Percentiles rank a stretch among this genome's conserved stretches.
Evolutionary conservation across 169 alveolate genomes (phyloP).

Genomic region (Perkinsus olseni): DNA sequence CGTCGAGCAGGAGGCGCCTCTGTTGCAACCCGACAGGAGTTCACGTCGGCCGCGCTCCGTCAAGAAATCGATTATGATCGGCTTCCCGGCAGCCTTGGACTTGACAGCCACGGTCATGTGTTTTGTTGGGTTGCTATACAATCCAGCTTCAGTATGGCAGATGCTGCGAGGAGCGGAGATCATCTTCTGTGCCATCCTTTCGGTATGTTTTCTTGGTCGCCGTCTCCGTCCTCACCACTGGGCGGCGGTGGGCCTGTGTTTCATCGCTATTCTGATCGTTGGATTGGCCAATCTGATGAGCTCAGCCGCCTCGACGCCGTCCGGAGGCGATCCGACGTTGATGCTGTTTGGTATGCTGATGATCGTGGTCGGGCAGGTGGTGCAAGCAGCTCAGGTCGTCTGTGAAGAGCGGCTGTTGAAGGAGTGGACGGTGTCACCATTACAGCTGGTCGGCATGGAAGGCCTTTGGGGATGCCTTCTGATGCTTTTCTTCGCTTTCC

Average conservation of each 20-base stretch:
- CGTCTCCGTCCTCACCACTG: not conserved
- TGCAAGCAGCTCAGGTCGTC: not conserved
- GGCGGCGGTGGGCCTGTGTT: not conserved
- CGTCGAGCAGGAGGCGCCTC: not conserved
- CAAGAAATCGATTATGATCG: not conserved
- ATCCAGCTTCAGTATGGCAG: not conserved
- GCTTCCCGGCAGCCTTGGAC: not conserved
- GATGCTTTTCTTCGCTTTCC: not conserved
- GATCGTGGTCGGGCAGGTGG: not conserved
- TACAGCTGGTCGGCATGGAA: not conserved
- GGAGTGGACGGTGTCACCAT: not conserved
- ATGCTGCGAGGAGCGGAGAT: not conserved
- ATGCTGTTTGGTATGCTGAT: not conserved
- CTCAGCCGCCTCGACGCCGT: not conserved
- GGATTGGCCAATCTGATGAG: not conserved
- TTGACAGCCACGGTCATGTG: not conserved
- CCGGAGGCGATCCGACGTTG: not conserved
- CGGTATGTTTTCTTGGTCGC: not conserved
- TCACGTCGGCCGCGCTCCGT: not conserved
- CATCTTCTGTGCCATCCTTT: not conserved
- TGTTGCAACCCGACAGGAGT: not conserved
- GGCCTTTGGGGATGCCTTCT: not conserved
- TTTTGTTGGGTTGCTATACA: not conserved
- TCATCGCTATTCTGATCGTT: not conserved
- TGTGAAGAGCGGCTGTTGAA: not conserved